These are phyloP conservation scores for Sarcodon aspratus DNA, from an alignment of 768 basidiomycete genomes.

Conservation along the genomic window DNA sequence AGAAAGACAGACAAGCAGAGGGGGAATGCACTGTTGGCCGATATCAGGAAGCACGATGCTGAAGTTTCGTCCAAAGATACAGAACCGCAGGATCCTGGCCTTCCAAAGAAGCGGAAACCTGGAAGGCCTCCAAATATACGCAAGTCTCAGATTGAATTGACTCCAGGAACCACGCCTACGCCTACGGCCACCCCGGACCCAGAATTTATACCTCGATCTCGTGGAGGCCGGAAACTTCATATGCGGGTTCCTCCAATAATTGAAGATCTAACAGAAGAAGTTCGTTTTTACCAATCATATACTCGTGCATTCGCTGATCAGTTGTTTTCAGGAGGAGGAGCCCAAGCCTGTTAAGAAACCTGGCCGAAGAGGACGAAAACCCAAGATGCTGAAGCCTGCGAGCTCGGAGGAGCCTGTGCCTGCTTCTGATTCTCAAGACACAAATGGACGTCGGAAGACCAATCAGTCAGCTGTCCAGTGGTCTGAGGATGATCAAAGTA, in stretches of 20 bases:
- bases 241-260: conserved; percentile 16
- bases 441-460: conserved; percentile 16
- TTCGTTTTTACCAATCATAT: conserved; percentile 2
- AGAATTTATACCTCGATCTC: conserved; percentile 29
- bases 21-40: conserved; percentile 70
- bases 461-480: conserved; percentile 33
- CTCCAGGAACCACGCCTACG: conserved; percentile 21
- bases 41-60: conserved; percentile 71
- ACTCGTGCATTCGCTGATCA: background rate
- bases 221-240: conserved; percentile 25
- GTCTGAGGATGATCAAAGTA: conserved; percentile 61
- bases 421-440: conserved; percentile 7
- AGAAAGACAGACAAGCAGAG: conserved; percentile 58
- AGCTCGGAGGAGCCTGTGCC: conserved; percentile 12
- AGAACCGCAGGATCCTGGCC: conserved; percentile 5
- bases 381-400: conserved; percentile 14
- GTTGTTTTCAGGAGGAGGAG: conserved; percentile 14
- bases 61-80: conserved; percentile 14
- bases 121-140: conserved; percentile 1
- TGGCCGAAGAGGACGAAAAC: conserved; percentile 16
- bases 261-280: conserved; percentile 18
- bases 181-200: conserved; percentile 65
- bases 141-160: background rate
- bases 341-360: conserved; percentile 21
- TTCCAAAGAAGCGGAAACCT: conserved; percentile 5